Conservation (phyloP, 2,329 filamentous ascomycete species). For the Diaporthe citrichinensis region DNA sequence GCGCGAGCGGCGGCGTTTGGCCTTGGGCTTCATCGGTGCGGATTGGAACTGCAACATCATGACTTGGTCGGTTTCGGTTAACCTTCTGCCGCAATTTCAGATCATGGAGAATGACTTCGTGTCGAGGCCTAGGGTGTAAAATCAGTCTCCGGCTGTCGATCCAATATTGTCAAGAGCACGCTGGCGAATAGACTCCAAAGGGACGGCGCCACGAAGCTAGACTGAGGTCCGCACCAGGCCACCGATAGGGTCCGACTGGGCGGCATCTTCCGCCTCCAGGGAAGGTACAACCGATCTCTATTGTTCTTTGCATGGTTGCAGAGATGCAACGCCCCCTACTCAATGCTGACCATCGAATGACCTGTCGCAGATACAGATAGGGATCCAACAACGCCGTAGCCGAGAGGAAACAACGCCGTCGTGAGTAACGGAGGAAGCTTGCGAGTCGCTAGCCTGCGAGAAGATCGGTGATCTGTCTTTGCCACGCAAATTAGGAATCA, state of each 20-base stretch:
- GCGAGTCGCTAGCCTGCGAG: slow-evolving; percentile 19
- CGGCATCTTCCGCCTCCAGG: slow-evolving; percentile 38
- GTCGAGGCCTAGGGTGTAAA: neutral
- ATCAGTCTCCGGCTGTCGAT: slow-evolving; percentile 1
- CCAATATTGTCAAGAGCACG: slow-evolving; percentile 7
- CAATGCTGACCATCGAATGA: slow-evolving; percentile 24
- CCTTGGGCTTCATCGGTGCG: neutral
- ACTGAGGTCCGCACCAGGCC: slow-evolving; percentile 38
- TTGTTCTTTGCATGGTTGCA: slow-evolving; percentile 23
- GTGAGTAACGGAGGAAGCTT: neutral
- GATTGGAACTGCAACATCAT: neutral
- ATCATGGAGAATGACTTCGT: neutral
- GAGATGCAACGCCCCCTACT: slow-evolving; percentile 16
- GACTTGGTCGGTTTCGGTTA: slow-evolving; percentile 2
- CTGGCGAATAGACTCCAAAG: slow-evolving; percentile 3
- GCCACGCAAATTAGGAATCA: slow-evolving; percentile 18
- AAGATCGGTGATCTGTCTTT: slow-evolving; percentile 20
- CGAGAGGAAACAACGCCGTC: slow-evolving; percentile 5
- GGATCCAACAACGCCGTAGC: slow-evolving; percentile 11
- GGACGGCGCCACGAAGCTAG: slow-evolving; percentile 30
- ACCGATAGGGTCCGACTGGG: slow-evolving; percentile 27
- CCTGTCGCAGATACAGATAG: slow-evolving; percentile 14
- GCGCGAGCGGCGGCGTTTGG: neutral
- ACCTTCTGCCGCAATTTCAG: slow-evolving; percentile 7
- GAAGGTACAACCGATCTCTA: slow-evolving; percentile 24